These are phyloP conservation scores for Plasmodium vivax DNA, from an alignment of 169 alveolate genomes.

Conservation along the genomic window DNA sequence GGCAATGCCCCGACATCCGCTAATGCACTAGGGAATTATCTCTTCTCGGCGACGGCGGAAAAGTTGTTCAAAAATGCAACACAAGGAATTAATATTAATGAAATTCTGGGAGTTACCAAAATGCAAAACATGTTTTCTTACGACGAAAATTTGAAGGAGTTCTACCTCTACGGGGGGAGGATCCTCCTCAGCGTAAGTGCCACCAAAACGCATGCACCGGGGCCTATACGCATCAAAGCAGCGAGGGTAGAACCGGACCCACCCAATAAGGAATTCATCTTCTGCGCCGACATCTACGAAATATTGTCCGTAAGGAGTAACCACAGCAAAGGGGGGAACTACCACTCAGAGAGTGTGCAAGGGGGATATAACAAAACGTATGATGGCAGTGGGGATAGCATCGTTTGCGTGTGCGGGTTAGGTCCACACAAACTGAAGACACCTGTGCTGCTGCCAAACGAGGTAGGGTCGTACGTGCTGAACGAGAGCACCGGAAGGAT, in stretches of 20 bases:
- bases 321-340: not conserved
- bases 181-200: slow-evolving; percentile 75
- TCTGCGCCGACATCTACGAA: slow-evolving; percentile 66
- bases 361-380: not conserved
- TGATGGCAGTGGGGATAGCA: slow-evolving; percentile 58
- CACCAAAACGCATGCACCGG: slow-evolving; percentile 79
- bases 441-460: slow-evolving; percentile 48
- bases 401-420: slow-evolving; percentile 80
- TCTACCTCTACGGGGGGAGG: slow-evolving; percentile 79
- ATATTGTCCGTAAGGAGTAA: slow-evolving; percentile 27
- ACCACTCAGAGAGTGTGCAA: not conserved
- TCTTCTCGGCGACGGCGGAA: slow-evolving; percentile 63
- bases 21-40: slow-evolving; percentile 44
- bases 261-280: slow-evolving; percentile 51
- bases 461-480: slow-evolving; percentile 82
- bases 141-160: slow-evolving; percentile 74
- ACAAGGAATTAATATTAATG: slow-evolving; percentile 66
- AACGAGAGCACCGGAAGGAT: slow-evolving; percentile 86
- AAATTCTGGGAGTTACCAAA: slow-evolving; percentile 62
- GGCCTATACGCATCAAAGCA: slow-evolving; percentile 76
- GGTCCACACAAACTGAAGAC: slow-evolving; percentile 75
- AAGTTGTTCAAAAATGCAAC: slow-evolving; percentile 67
- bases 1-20: not conserved
- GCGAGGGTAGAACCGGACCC: slow-evolving; percentile 46
- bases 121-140: slow-evolving; percentile 76